Base-by-base conservation (phyloP, 2,329 filamentous ascomycete species). In the Atkinsonella hypoxylon region DNA sequence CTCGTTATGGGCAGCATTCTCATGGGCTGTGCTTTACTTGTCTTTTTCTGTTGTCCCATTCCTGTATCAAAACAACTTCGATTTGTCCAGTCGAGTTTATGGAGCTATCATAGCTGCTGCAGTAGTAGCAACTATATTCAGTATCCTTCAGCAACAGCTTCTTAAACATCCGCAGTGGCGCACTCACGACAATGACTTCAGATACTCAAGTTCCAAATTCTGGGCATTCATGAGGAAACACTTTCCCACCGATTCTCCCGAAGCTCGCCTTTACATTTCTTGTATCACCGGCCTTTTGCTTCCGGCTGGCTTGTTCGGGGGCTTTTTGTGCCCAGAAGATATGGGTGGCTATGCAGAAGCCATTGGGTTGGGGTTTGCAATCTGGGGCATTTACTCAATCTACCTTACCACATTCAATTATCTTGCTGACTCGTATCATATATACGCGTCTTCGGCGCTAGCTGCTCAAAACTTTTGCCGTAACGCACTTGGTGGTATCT, bases 381-480 rank as follows among this genome's bases (percentile, higher is more conserved):
- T 86, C 0, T 86, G 91, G 73, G 85, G 90, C 30, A 94, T 96
- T 56, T 91, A 88, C 64, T 83, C 81, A 40, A 81, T 96, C 36
- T 94, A 94, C 62, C 76, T 96, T 1, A 84, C 89, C 2, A 87
- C 89, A 0, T 95, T 96, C 70, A 96, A 96, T 63, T 96, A 95
- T 59, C 75, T 96, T 1, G 89, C 89, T 18, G 90, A 96, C 62
- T 84, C 83, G 1, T 96, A 95, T 65, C 85, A 89, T 62, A 74
- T 78, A 2, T 95, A 91, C 59, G 88, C 90, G 0, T 89, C 83
- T 39, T 93, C 87, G 1, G 89, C 90, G 0, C 71, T 95, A 6
- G 90, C 90, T 0, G 88, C 89, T 1, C 89, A 95, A 69, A 85
- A 81, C 15, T 94, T 87, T 63, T 91, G 87, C 59, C 79, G 90